A percentile compares a stretch with the other conserved stretches of the same genome.
These are phyloP conservation scores for Penicillium sp. DNA, from an alignment of 2,329 filamentous ascomycete species.

Conservation along the genomic window DNA sequence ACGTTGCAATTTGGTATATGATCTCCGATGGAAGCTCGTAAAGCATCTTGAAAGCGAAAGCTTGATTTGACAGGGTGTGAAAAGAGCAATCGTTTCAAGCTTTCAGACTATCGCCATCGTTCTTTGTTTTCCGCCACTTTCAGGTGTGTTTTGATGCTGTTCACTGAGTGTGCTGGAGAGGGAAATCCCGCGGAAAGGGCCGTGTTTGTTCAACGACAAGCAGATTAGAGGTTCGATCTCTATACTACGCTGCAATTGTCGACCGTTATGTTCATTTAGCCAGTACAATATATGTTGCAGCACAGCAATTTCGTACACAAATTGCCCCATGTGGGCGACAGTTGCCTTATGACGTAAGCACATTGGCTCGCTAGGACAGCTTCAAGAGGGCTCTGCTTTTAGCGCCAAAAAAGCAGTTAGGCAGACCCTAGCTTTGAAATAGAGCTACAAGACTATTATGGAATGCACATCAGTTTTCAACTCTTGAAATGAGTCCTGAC, in stretches of 20 bases:
- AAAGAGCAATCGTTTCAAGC: neutral
- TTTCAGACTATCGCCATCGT: neutral
- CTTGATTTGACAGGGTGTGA: neutral
- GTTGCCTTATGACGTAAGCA: constrained; percentile 3
- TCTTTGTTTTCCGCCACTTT: neutral
- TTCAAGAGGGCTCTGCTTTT: neutral
- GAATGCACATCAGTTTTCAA: neutral
- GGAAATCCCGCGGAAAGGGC: neutral
- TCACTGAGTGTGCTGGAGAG: neutral
- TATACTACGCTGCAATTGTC: neutral
- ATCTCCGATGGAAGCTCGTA: constrained; percentile 37
- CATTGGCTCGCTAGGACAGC: neutral
- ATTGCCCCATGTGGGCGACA: neutral
- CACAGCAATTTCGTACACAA: neutral
- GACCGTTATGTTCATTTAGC: neutral
- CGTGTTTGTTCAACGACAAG: neutral
- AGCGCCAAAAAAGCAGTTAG: too few species aligned
- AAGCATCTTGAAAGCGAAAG: constrained; percentile 21
- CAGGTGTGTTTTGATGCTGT: neutral
- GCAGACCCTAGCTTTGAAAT: neutral
- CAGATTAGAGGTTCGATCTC: neutral
- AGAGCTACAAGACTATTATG: neutral
- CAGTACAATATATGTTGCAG: too few species aligned
- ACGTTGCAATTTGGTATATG: constrained; percentile 34
- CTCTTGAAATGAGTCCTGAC: too few species aligned